Evolutionary conservation across 805 yeast species (phyloP), one percentile per base, ranked within the genome.

Genomic region (Candida xyloterini): DNA sequence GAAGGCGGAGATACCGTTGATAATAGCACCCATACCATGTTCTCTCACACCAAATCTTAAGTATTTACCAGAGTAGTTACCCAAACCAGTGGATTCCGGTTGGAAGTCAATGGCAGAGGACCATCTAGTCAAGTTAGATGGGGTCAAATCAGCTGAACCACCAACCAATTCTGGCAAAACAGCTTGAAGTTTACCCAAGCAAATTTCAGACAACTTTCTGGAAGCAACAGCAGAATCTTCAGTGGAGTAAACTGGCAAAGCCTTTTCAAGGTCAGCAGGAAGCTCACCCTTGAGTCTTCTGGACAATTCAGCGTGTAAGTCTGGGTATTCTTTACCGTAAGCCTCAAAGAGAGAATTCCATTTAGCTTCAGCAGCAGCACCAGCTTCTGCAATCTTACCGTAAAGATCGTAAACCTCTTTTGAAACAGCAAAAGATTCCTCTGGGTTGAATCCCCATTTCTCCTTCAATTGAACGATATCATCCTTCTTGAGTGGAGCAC

Each of bases 61-160:
- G 74, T 91, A 91, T 65, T 96, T 83, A 64, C 99, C 99, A 43
- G 79, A 50, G 75, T 83, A 90, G 60, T 79, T 79, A 68, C 98
- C 98, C 53, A 87, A 71, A 33, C 80, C 80, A 44, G 88, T 69
- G 41, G 78, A 60, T 40, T 88, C 86, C 40, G 93, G 86, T 78
- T 93, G 96, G 90, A 90, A 91, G 68, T 90, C 96, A 52, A 77
- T 78, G 47, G 95, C 87, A 48, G 71, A 81, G 57, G 76, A 65
- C 75, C 91, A 79, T 76, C 93, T 81, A 60, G 98, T 90, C 73
- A 88, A 77, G 79, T 91, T 93, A 42, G 98, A 91, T 53, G 95
- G 95, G 43, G 98, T 91, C 71, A 91, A 79, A 71, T 91, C 99
- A 44, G 99, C 99, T 52, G 98, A 90, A 61, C 99, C 99, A 71